Percentiles rank a stretch among this genome's conserved stretches.
Conservation (phyloP, 345 rosid species). For the Crucihimalaya himalaica region DNA sequence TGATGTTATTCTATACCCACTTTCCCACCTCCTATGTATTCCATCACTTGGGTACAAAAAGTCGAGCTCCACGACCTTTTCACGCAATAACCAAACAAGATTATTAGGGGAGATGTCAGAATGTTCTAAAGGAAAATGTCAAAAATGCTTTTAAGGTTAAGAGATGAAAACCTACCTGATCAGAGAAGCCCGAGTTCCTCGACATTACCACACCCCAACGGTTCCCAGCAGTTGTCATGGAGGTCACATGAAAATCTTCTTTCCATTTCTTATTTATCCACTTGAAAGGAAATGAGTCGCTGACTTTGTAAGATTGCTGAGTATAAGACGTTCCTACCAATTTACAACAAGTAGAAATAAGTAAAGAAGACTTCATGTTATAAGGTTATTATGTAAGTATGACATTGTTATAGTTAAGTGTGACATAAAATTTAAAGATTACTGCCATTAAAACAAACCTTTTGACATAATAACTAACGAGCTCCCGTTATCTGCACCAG, state of each 20-base stretch:
- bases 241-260: slow-evolving; percentile 89
- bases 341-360: slow-evolving; percentile 10
- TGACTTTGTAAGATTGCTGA: slow-evolving; percentile 97
- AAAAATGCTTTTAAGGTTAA: neutral
- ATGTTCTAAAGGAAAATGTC: neutral
- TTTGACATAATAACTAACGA: slow-evolving; percentile 97
- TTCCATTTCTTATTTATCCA: slow-evolving; percentile 98
- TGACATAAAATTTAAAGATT: neutral
- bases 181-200: slow-evolving; percentile 77
- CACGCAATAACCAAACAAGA: slow-evolving; percentile 3
- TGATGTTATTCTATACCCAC: slow-evolving; percentile 86
- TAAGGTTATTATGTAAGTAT: neutral
- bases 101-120: neutral
- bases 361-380: neutral
- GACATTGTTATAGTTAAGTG: neutral
- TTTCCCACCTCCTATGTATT: slow-evolving; percentile 86
- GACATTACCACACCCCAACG: slow-evolving; percentile 99
- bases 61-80: slow-evolving; percentile 94
- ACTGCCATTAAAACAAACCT: slow-evolving; percentile 47
- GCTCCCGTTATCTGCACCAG: slow-evolving; percentile 83
- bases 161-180: slow-evolving; percentile 57
- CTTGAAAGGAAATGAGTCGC: slow-evolving; percentile 89
- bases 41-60: slow-evolving; percentile 98
- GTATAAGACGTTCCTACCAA: slow-evolving; percentile 65
- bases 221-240: slow-evolving; percentile 93